These are phyloP conservation scores for Dactylellina parvicollis DNA, from an alignment of 2,329 filamentous ascomycete species.

Conservation along the genomic window DNA sequence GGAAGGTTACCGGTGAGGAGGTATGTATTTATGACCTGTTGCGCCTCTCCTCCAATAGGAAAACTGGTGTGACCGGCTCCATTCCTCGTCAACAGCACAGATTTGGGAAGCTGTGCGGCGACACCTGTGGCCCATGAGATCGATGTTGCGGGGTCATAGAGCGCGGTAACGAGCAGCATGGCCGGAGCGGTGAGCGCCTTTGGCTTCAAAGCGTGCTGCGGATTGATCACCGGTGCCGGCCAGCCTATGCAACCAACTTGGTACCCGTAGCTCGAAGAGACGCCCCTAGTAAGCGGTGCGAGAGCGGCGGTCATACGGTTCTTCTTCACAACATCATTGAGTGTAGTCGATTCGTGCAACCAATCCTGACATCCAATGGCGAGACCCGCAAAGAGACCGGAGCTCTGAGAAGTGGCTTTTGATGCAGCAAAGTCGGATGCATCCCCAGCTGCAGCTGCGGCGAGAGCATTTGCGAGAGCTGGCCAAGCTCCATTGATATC, in stretches of 20 bases:
- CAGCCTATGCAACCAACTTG: slow-evolving; percentile 63
- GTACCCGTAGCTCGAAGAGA: slow-evolving; percentile 60
- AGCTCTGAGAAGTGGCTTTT: slow-evolving; percentile 57
- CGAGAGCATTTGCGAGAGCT: slow-evolving; percentile 56
- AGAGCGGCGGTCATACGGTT: slow-evolving; percentile 58
- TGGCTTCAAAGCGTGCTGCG: slow-evolving; percentile 53
- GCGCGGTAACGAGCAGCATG: slow-evolving; percentile 62
- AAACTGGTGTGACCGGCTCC: slow-evolving; percentile 63
- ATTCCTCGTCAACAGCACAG: slow-evolving; percentile 61
- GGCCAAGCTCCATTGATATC: slow-evolving; percentile 49
- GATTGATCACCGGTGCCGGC: slow-evolving; percentile 61
- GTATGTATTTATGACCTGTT: slow-evolving; percentile 59
- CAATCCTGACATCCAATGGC: slow-evolving; percentile 63
- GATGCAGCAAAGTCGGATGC: slow-evolving; percentile 60
- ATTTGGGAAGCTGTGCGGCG: slow-evolving; percentile 60
- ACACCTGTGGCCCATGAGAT: slow-evolving; percentile 61
- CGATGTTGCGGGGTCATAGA: slow-evolving; percentile 62
- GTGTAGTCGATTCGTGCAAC: slow-evolving; percentile 56
- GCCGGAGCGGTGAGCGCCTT: slow-evolving; percentile 57
- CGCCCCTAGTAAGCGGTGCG: slow-evolving; percentile 60
- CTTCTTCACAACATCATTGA: neutral
- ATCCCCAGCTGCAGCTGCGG: slow-evolving; percentile 60
- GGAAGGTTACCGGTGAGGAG: slow-evolving; percentile 61
- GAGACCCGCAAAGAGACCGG: slow-evolving; percentile 58
- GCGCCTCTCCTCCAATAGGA: slow-evolving; percentile 59